Base-by-base conservation (phyloP, 352 stramenopile genomes). In the Pythium aphanidermatum region DNA sequence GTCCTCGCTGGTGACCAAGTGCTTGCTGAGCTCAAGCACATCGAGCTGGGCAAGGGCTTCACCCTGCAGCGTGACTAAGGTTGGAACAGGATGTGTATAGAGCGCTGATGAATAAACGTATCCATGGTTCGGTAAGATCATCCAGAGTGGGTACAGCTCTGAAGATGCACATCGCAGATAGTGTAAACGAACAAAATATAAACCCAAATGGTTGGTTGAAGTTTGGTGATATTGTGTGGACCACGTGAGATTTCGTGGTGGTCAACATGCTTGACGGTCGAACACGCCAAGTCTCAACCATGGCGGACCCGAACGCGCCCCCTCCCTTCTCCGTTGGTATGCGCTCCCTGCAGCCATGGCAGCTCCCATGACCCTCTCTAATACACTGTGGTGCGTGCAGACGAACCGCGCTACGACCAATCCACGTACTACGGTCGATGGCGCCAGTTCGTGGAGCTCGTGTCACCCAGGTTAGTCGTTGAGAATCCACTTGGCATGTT, bases 1-100 rank as follows among this genome's bases (percentile, higher is more conserved):
- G 68, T 95, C 16, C 68, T 90, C 30, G 75, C 86, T 3, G 90
- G 90, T 5, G 65, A 95, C 49, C 85, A 96, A 58, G 86, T 97
- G 45, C 56, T 92, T 16, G 60, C 72, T 1, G 90, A 96, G 58
- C 72, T 97, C 25, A 62, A 70, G 31, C 75, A 90, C 29, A 97
- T 97, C 55, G 66, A 92, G 26, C 60, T 92, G 31, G 80, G 76
- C 42, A 85, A 63, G 26, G 78, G 73, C 12, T 91, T 81, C 53
- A 84, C 69, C 20, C 60, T 86, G 30, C 75, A 90, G 42, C 71
- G 77, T 31, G 68, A 86, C 21, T 83, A 80, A 26, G n/a, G n/a
- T n/a, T n/a, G n/a, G n/a, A n/a, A n/a, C n/a, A n/a, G n/a, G n/a
- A 46, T 29, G 26, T 19, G 14, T 19, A 5, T 31, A 8, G 37